These are phyloP conservation scores for Betula pendula DNA, from an alignment of 306 rosid genomes.

Conservation along the genomic window DNA sequence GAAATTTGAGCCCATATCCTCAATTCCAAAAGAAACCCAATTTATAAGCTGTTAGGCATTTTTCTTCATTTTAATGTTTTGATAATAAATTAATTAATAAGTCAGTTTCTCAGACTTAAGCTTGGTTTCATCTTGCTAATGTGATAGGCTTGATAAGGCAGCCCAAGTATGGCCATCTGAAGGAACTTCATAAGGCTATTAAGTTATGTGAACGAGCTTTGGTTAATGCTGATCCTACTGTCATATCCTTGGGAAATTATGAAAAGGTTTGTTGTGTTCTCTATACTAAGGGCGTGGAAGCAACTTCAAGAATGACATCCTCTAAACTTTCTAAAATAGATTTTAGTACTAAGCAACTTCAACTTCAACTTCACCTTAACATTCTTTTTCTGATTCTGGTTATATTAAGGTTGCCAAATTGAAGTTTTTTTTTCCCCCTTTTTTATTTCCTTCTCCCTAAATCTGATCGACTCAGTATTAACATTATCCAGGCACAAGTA, in stretches of 20 bases:
- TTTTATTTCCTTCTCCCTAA: not conserved
- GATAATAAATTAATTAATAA: not conserved
- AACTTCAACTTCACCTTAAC: not conserved
- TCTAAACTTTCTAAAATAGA: slow-evolving; percentile 12
- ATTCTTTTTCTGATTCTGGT: slow-evolving; percentile 1
- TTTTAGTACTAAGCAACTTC: no score
- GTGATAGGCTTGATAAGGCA: slow-evolving; percentile 53
- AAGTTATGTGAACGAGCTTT: slow-evolving; percentile 69
- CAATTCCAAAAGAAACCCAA: not conserved
- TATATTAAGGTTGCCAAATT: not conserved
- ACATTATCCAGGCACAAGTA: slow-evolving; percentile 56
- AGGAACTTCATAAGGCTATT: slow-evolving; percentile 64
- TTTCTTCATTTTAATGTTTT: not conserved
- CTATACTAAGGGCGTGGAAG: not conserved
- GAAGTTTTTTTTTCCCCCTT: no score
- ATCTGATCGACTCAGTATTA: slow-evolving; percentile 22
- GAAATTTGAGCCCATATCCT: slow-evolving; percentile 1
- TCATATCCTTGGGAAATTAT: slow-evolving; percentile 47
- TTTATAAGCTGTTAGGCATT: not conserved
- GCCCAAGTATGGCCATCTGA: slow-evolving; percentile 82
- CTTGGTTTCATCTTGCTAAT: not conserved
- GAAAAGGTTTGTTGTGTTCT: slow-evolving; percentile 34
- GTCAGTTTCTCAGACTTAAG: slow-evolving; percentile 5
- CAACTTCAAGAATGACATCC: slow-evolving; percentile 8
- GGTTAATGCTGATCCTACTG: slow-evolving; percentile 57